Conservation (phyloP, 1,284 basidiomycete species). For the Melanopsichium pennsylvanicum region DNA sequence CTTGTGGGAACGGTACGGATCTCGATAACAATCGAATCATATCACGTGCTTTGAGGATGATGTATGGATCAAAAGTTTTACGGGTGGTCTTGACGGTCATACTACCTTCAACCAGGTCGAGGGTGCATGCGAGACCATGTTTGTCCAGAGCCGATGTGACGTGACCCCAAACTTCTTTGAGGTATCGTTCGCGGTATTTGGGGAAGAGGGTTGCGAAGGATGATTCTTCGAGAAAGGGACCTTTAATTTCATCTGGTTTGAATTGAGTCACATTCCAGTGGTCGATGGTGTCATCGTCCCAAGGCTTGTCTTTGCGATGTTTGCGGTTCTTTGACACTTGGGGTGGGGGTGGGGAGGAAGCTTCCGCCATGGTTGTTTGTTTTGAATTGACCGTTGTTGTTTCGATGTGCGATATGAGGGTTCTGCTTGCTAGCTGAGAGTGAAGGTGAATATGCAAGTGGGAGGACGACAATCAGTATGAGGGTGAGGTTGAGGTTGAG, state of each 20-base stretch:
- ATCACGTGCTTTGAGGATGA: conserved; percentile 93
- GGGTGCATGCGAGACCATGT: conserved; percentile 85
- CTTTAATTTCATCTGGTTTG: conserved; percentile 73
- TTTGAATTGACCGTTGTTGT: too few relatives aligned
- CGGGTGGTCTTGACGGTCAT: conserved; percentile 97
- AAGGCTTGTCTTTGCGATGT: conserved; percentile 68
- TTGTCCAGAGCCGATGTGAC: conserved; percentile 86
- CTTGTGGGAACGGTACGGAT: conserved; percentile 82
- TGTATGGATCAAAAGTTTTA: conserved; percentile 95
- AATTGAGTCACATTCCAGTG: conserved; percentile 95
- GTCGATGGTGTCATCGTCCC: conserved; percentile 99
- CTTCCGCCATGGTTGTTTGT: conserved; percentile 8
- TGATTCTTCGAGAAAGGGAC: conserved; percentile 88
- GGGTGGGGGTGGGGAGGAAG: conserved; percentile 13
- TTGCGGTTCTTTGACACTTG: conserved; percentile 59
- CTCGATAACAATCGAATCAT: conserved; percentile 93
- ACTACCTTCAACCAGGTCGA: conserved; percentile 93
- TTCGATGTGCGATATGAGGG: too few relatives aligned
- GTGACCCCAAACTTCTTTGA: conserved; percentile 91
- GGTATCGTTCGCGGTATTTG: conserved; percentile 96
- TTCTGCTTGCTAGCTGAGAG: too few relatives aligned
- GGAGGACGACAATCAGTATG: too few relatives aligned
- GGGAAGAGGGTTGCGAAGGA: conserved; percentile 98
- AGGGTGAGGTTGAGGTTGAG: not conserved
- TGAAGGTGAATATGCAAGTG: too few relatives aligned